phyloP scores from a whole-genome alignment of 495 filamentous ascomycete species.

The Penicillium cataractarum region DNA sequence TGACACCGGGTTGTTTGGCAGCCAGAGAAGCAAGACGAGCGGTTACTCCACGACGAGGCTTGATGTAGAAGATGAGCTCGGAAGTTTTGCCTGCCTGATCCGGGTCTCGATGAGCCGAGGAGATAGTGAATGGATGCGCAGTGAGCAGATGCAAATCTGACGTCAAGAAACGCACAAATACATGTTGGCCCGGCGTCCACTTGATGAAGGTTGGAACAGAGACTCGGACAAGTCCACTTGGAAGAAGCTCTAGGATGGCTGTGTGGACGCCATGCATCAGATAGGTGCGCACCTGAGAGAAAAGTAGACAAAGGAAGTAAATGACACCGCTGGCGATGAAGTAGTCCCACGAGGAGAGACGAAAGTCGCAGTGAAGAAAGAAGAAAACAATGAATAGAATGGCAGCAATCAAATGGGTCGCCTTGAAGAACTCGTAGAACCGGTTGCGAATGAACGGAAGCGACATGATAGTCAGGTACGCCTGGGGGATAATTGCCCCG shows the following conservation, averaged over 20 bases:
- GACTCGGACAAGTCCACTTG: conserved; percentile 47
- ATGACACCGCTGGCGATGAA: conserved; percentile 59
- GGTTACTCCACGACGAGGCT: conserved; percentile 46
- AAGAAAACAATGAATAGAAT: conserved; percentile 53
- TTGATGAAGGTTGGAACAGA: conserved; percentile 46
- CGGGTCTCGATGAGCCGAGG: conserved; percentile 37
- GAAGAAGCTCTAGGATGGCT: conserved; percentile 47
- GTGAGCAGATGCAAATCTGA: conserved; percentile 45
- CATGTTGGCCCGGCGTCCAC: conserved; percentile 55
- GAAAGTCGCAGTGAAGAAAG: conserved; percentile 42
- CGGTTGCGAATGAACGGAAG: conserved; percentile 48
- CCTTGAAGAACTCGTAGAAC: conserved; percentile 60
- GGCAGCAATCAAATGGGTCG: conserved; percentile 49
- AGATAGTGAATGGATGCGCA: conserved; percentile 58
- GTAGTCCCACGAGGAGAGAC: conserved; percentile 62
- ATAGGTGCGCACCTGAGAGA: conserved; percentile 47
- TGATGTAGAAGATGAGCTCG: conserved; percentile 48
- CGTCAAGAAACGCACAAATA: conserved; percentile 52
- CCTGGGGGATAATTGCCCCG: conserved; percentile 50
- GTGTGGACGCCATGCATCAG: conserved; percentile 50
- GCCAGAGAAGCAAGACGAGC: conserved; percentile 41
- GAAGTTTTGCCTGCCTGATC: conserved; percentile 27
- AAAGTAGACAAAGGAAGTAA: conserved; percentile 48
- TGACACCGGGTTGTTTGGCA: conserved; percentile 27
- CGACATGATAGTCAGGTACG: conserved; percentile 55